Base-by-base conservation (phyloP, 2,329 filamentous ascomycete species). In the Colletotrichum liriopes region DNA sequence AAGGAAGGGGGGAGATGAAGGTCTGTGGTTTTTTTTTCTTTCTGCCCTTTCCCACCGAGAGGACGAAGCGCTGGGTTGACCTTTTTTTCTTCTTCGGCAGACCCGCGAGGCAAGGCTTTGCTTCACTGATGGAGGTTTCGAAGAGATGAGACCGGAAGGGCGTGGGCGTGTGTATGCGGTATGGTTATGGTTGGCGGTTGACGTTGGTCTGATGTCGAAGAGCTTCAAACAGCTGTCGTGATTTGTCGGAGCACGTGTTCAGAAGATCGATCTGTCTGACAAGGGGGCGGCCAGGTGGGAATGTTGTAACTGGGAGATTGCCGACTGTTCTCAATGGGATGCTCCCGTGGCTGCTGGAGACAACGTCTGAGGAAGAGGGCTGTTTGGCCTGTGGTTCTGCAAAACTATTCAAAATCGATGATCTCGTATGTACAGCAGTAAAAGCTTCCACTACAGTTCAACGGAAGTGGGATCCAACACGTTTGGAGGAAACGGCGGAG, bases 241-340 rank as follows among this genome's bases (percentile, higher is more conserved):
- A 52, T 69, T 51, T 51, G 60, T 61, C 54, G 52, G 65, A 72
- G 70, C 70, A 72, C 70, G 70, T 72, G 70, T 70, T 72, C 70
- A 47, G 54, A 70, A 56, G 52, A 43, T 60, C 60, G 52, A 43
- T 60, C 60, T 47, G 56, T 49, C 56, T 58, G 49, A 65, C 67
- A 67, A 45, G 68, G 68, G 63, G 45, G 43, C 16, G 61, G 23
- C 16, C n/a, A 32, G 61, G 23, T 37, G 23, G 47, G 47, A 65
- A 58, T 26, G 47, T 18, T 68, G 59, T 23, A 35, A 61, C 26
- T n/a, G 7, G n/a, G 18, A 52, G 23, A 29, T 29, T 45, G 39
- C 69, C 70, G 70, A 64, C 59, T 65, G 65, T 65, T 64, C 52
- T 64, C 59, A 41, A 58, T 32, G 49, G 32, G 47, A 39, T 39